Conservation (phyloP, 2,329 filamentous ascomycete genomes). For the Arachnopeziza araneosa region DNA sequence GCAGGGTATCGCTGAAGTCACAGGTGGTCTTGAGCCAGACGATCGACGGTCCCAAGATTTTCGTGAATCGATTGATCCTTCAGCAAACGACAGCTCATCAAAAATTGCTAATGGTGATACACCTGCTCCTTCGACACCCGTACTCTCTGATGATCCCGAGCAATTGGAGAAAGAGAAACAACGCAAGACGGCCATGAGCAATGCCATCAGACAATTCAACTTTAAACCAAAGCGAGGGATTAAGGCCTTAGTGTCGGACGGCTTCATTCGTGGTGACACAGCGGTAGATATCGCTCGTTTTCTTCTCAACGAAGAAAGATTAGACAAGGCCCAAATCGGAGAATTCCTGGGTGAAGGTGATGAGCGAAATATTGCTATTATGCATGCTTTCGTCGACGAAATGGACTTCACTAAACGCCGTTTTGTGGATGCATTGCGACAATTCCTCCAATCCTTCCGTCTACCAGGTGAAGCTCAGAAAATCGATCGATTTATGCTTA, state of each 20-base stretch:
- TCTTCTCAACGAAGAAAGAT: conserved; percentile 69
- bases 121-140: conserved; percentile 59
- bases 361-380: conserved; percentile 86
- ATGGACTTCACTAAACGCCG: conserved; percentile 92
- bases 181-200: conserved; percentile 83
- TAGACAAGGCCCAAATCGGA: conserved; percentile 89
- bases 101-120: conserved; percentile 49
- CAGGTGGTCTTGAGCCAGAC: conserved; percentile 45
- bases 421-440: conserved; percentile 86
- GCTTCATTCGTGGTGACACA: conserved; percentile 76
- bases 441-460: conserved; percentile 91
- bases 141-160: conserved; percentile 81
- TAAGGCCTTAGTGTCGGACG: conserved; percentile 74
- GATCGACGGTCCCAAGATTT: conserved; percentile 50
- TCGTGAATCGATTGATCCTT: conserved; percentile 73
- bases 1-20: conserved; percentile 57
- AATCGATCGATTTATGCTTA: conserved; percentile 98
- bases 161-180: conserved; percentile 95
- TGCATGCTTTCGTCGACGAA: conserved; percentile 94
- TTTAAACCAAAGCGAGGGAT: conserved; percentile 95
- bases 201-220: conserved; percentile 89
- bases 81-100: conserved; percentile 53
- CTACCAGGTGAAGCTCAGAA: conserved; percentile 95
- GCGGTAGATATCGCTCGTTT: conserved; percentile 83
- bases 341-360: conserved; percentile 95